Evolutionary conservation across 2,329 filamentous ascomycete species (phyloP).

Genomic region (Penicillium sp.): DNA sequence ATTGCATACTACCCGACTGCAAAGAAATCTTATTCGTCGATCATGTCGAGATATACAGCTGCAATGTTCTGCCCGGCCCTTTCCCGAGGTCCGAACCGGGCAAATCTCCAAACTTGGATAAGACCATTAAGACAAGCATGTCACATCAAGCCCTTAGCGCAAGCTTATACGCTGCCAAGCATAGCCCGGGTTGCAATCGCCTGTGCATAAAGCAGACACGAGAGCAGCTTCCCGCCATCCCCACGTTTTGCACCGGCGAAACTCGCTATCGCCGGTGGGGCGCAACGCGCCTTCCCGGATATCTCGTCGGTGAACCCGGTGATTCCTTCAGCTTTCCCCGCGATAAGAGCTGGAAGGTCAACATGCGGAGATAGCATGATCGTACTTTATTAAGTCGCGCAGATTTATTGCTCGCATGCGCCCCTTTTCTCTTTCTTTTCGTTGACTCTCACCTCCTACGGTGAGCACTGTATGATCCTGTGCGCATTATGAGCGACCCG

Average conservation of each 20-base stretch:
- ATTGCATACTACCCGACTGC: too few relatives aligned
- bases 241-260: neutral
- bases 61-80: too few relatives aligned
- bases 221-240: neutral
- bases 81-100: neutral
- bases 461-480: neutral
- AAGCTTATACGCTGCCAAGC: neutral
- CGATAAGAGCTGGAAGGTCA: neutral
- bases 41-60: too few relatives aligned
- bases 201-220: neutral
- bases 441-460: too few relatives aligned
- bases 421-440: neutral
- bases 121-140: neutral
- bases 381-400: neutral
- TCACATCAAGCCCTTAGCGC: neutral
- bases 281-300: neutral
- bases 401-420: neutral
- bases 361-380: neutral
- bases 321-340: neutral
- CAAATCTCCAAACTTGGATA: neutral
- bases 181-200: neutral
- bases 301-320: neutral
- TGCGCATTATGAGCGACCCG: neutral
- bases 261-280: neutral
- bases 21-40: too few relatives aligned